A percentile compares a stretch with the other conserved stretches of the same genome.
Evolutionary conservation across 208 protist species (phyloP).

Genomic region (Herpetomonas samuelpessoai): DNA sequence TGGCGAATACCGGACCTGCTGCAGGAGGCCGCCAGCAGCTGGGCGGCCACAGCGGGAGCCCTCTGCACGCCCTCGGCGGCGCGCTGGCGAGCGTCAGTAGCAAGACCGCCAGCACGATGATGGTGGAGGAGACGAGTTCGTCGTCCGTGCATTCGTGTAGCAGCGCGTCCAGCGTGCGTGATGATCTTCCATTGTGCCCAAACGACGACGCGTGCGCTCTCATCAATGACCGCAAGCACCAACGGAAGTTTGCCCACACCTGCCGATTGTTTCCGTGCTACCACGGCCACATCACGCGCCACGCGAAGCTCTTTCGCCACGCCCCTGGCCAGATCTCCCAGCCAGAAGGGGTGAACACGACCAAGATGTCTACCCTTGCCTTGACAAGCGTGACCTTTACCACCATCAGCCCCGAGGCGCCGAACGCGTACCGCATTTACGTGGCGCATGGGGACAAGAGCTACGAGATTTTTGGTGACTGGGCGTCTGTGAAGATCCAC

Average conservation of each 20-base stretch:
- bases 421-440: constrained; percentile 81
- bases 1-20: too few relatives aligned
- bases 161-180: constrained; percentile 59
- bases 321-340: constrained; percentile 57
- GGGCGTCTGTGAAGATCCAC: constrained; percentile 77
- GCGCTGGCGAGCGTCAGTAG: constrained; percentile 14
- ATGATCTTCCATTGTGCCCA: constrained; percentile 67
- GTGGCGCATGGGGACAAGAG: constrained; percentile 70
- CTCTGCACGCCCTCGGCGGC: background rate
- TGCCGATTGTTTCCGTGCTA: constrained; percentile 87
- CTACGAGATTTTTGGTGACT: constrained; percentile 88
- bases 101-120: constrained; percentile 14
- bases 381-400: constrained; percentile 81
- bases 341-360: constrained; percentile 35
- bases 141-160: constrained; percentile 52
- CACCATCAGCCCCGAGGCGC: constrained; percentile 75
- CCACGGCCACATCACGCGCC: constrained; percentile 69
- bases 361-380: constrained; percentile 55
- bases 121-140: constrained; percentile 32
- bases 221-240: constrained; percentile 85
- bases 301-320: constrained; percentile 84
- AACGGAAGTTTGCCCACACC: constrained; percentile 80
- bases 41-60: background rate
- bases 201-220: constrained; percentile 64
- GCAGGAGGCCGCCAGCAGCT: background rate